These are phyloP conservation scores for Xylaria palmicola DNA, from an alignment of 495 filamentous ascomycete genomes.

Conservation along the genomic window DNA sequence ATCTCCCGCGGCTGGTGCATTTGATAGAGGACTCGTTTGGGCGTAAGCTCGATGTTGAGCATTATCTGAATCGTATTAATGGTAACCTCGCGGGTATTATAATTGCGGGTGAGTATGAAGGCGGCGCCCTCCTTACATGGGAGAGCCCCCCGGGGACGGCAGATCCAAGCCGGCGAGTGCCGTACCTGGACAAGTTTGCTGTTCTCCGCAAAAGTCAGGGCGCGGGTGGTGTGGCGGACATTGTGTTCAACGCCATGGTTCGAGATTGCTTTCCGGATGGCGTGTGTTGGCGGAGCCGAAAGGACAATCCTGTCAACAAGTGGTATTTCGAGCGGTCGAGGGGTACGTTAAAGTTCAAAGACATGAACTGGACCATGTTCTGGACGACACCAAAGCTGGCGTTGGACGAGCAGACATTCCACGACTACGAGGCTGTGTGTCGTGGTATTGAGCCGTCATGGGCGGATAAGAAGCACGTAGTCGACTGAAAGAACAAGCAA, in stretches of 20 bases:
- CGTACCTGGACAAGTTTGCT: conserved; percentile 97
- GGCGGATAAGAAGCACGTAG: conserved; percentile 66
- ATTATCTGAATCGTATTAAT: conserved; percentile 77
- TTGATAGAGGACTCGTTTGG: conserved; percentile 95
- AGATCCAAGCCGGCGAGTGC: conserved; percentile 63
- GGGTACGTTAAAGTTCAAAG: conserved; percentile 76
- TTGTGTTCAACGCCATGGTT: conserved; percentile 95
- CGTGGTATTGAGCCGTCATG: conserved; percentile 76
- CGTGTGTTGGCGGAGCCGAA: conserved; percentile 78
- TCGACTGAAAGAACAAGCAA: conserved; percentile 48
- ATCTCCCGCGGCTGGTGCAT: conserved; percentile 75
- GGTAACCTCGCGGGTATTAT: conserved; percentile 84
- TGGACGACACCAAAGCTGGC: conserved; percentile 76
- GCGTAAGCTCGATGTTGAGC: conserved; percentile 74
- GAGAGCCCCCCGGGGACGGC: conserved; percentile 68
- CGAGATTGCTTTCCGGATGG: conserved; percentile 78
- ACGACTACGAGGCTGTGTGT: conserved; percentile 83
- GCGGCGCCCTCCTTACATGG: conserved; percentile 93
- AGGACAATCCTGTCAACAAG: conserved; percentile 83
- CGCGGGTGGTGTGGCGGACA: conserved; percentile 87
- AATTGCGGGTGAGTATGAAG: conserved; percentile 94
- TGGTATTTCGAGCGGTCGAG: conserved; percentile 92
- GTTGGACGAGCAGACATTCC: conserved; percentile 55
- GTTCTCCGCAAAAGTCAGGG: conserved; percentile 87
- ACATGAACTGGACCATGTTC: conserved; percentile 91